These are phyloP conservation scores for Backusella tuberculispora DNA, from an alignment of 192 early-diverging fungal species.

Conservation along the genomic window DNA sequence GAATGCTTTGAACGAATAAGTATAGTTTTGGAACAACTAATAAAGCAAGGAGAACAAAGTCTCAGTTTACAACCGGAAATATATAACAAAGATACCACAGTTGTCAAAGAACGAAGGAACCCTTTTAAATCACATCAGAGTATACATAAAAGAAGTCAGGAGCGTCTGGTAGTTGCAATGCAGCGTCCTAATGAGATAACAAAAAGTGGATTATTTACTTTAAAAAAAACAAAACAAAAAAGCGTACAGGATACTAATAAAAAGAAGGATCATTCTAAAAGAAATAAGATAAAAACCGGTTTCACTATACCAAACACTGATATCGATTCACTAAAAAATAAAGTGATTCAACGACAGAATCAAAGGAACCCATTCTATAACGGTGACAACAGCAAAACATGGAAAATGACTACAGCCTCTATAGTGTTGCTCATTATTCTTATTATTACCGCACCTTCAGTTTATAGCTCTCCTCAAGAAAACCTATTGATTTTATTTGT, in stretches of 20 bases:
- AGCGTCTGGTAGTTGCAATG: neutral
- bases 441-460: neutral
- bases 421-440: neutral
- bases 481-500: neutral
- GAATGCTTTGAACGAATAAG: conserved; percentile 1
- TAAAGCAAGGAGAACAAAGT: neutral
- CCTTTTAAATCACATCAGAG: neutral
- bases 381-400: neutral
- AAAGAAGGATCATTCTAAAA: neutral
- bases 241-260: too few relatives aligned
- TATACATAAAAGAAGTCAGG: neutral
- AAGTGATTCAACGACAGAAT: too few relatives aligned
- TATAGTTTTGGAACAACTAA: neutral
- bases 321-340: neutral
- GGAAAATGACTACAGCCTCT: neutral
- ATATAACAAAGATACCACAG: neutral
- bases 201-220: neutral
- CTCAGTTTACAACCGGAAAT: neutral
- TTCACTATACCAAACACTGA: neutral
- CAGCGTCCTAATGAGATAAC: neutral
- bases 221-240: neutral
- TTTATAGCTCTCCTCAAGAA: neutral
- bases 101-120: neutral
- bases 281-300: neutral
- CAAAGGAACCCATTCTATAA: neutral